Conservation (phyloP, 805 yeast species). For the Barnettozyma vustinii region DNA sequence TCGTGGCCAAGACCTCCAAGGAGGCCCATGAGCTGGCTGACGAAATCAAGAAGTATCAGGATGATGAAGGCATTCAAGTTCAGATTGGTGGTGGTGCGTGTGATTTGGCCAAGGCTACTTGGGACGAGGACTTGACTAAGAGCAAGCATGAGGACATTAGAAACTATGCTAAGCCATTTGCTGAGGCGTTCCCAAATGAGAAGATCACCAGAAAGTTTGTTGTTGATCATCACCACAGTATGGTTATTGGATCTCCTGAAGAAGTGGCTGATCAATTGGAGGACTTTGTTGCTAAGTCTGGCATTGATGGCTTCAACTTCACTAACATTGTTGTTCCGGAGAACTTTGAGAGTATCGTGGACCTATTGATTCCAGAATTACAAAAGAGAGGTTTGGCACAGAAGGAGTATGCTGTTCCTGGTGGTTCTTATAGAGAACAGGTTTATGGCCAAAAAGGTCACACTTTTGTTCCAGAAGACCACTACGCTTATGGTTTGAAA, state of each 20-base stretch:
- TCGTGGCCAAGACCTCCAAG: constrained; percentile 35
- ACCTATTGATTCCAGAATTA: constrained; percentile 31
- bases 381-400: constrained; percentile 30
- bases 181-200: constrained; percentile 3
- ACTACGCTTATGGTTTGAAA: constrained; percentile 9
- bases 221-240: neutral
- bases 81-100: constrained; percentile 37
- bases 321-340: constrained; percentile 33
- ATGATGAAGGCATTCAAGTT: constrained; percentile 37
- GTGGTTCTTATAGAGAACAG: constrained; percentile 12
- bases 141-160: constrained; percentile 8
- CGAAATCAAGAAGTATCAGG: constrained; percentile 29
- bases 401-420: constrained; percentile 18
- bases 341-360: constrained; percentile 33
- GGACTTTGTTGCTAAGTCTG: constrained; percentile 34
- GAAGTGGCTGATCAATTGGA: constrained; percentile 36
- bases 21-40: constrained; percentile 34
- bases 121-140: constrained; percentile 10
- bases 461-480: constrained; percentile 11
- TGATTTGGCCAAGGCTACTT: constrained; percentile 31
- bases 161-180: constrained; percentile 18
- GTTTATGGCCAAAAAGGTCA: constrained; percentile 10
- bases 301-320: constrained; percentile 37
- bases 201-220: constrained; percentile 4
- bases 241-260: constrained; percentile 5